Conservation (phyloP, 2,329 filamentous ascomycete genomes). For the Sporothrix inflata region DNA sequence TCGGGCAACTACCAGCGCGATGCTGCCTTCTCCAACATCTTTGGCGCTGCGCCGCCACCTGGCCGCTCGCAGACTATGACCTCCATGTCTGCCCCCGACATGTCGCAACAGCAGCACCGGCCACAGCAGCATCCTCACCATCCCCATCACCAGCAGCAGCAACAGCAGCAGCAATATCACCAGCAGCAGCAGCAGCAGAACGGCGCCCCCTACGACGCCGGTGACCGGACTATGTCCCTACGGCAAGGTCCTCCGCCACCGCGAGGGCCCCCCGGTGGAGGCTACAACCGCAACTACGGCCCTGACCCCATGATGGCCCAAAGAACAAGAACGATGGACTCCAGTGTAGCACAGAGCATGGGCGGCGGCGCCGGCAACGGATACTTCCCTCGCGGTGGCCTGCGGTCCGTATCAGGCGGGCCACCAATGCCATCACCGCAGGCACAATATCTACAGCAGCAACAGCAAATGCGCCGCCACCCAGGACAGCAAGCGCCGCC, state of each 20-base stretch:
- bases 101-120: constrained; percentile 51
- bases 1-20: constrained; percentile 73
- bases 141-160: constrained; percentile 27
- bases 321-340: constrained; percentile 50
- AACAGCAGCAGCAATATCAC: constrained; percentile 16
- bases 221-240: constrained; percentile 69
- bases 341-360: constrained; percentile 45
- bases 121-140: constrained; percentile 32
- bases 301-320: constrained; percentile 37
- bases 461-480: constrained; percentile 52
- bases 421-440: constrained; percentile 50
- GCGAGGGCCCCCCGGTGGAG: constrained; percentile 49
- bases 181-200: constrained; percentile 33
- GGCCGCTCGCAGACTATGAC: constrained; percentile 96
- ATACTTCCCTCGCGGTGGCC: constrained; percentile 53
- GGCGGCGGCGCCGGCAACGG: constrained; percentile 38
- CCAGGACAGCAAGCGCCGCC: constrained; percentile 42
- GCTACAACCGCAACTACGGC: constrained; percentile 43
- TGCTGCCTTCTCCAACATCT: constrained; percentile 95
- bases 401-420: constrained; percentile 56
- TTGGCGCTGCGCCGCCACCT: constrained; percentile 81
- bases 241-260: constrained; percentile 69
- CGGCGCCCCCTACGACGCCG: constrained; percentile 23
- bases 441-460: constrained; percentile 53
- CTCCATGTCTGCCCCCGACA: constrained; percentile 65